Evolutionary conservation across 1,139 yeast species (phyloP).

Genomic region (Yamadazyma kanchanaburiensis): DNA sequence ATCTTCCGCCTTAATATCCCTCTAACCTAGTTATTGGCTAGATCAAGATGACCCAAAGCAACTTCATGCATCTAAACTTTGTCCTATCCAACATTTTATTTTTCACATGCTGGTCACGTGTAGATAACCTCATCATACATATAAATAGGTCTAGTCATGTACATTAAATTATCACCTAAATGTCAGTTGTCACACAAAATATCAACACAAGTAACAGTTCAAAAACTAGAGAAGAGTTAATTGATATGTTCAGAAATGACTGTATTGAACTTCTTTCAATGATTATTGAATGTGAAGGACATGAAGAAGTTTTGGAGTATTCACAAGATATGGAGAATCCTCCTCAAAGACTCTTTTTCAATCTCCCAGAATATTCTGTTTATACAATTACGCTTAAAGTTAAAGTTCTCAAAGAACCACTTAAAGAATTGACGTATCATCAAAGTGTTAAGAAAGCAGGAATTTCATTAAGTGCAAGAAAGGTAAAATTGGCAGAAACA

Average conservation of each 20-base stretch:
- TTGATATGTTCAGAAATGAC: slow-evolving; percentile 17
- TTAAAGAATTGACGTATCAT: slow-evolving; percentile 25
- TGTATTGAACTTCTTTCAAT: slow-evolving; percentile 22
- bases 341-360: slow-evolving; percentile 26
- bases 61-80: too few species aligned
- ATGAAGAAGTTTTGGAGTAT: slow-evolving; percentile 21
- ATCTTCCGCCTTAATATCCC: too few species aligned
- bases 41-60: too few species aligned
- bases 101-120: too few species aligned
- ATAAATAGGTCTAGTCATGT: too few species aligned
- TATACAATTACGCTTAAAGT: slow-evolving; percentile 28
- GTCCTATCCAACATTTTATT: too few species aligned
- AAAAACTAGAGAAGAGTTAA: slow-evolving; percentile 9
- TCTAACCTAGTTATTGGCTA: too few species aligned
- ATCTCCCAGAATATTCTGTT: slow-evolving; percentile 30
- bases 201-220: too few species aligned
- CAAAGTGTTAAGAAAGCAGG: slow-evolving; percentile 33
- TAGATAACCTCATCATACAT: too few species aligned
- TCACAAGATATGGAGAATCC: slow-evolving; percentile 24
- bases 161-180: too few species aligned
- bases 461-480: slow-evolving; percentile 25
- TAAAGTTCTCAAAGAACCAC: slow-evolving; percentile 21
- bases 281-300: slow-evolving; percentile 26
- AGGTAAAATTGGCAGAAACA: slow-evolving; percentile 18
- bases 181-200: too few species aligned